These are phyloP conservation scores for Coemansia sp. DNA, from an alignment of 192 early-diverging fungal genomes.

Conservation along the genomic window DNA sequence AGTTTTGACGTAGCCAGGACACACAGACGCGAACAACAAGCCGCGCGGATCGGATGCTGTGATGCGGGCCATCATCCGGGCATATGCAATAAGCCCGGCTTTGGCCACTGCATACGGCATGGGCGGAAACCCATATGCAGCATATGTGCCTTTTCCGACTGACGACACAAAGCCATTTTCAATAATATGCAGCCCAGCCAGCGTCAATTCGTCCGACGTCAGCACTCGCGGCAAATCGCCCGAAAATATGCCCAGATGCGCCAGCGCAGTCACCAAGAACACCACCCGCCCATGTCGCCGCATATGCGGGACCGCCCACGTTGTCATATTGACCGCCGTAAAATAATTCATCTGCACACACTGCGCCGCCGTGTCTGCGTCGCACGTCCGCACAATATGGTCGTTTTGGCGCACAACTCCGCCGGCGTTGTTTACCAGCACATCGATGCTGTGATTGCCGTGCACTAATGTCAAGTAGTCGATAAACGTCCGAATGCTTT, in stretches of 20 bases:
- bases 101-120: slow-evolving; percentile 53
- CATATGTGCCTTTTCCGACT: slow-evolving; percentile 37
- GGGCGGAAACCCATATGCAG: slow-evolving; percentile 43
- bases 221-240: slow-evolving; percentile 47
- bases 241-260: slow-evolving; percentile 50
- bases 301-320: slow-evolving; percentile 37
- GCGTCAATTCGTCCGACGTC: slow-evolving; percentile 31
- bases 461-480: slow-evolving; percentile 46
- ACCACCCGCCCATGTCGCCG: slow-evolving; percentile 24
- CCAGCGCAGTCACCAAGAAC: slow-evolving; percentile 49
- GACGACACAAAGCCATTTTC: slow-evolving; percentile 51
- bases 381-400: slow-evolving; percentile 24
- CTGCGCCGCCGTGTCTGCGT: slow-evolving; percentile 28
- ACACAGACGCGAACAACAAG: slow-evolving; percentile 48
- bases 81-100: slow-evolving; percentile 47
- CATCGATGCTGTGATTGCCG: slow-evolving; percentile 41
- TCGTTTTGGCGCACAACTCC: slow-evolving; percentile 20
- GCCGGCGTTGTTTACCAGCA: slow-evolving; percentile 50
- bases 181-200: slow-evolving; percentile 40
- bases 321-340: slow-evolving; percentile 37
- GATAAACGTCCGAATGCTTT: slow-evolving; percentile 34
- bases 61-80: slow-evolving; percentile 39
- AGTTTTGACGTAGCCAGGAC: slow-evolving; percentile 45
- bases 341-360: slow-evolving; percentile 44
- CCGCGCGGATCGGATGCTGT: slow-evolving; percentile 15